Base-by-base conservation (phyloP, 2,329 filamentous ascomycete genomes). In the Talaromyces sp. region DNA sequence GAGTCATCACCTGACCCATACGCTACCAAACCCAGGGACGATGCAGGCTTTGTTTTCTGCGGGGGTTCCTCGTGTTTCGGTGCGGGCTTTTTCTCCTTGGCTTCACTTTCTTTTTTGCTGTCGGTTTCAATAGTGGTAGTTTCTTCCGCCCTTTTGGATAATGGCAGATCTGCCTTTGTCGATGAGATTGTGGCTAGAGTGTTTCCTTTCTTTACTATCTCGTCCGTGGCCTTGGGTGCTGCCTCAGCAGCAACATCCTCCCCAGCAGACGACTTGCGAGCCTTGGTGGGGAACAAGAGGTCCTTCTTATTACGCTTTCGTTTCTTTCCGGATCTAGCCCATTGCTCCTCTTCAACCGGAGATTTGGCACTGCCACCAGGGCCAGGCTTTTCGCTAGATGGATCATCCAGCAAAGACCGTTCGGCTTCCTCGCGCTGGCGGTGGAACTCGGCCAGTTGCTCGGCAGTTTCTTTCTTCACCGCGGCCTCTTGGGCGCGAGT, bases 371-470 rank as follows among this genome's bases (percentile, higher is more conserved):
- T 60, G 10, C 54, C 51, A 30, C 57, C 54, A 42, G 63, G 51
- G 23, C 57, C 57, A 2, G 65, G 58, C 30, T 75, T 70, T 34
- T 53, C 62, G 12, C 66, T 73, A 5, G 72, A 69, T n/a, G 69
- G 71, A 27, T 75, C 72, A 53, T 78, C 78, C 9, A 76, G 61
- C 9, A 78, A 68, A 65, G 76, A 79, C 66, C 81, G 81, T 70
- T 87, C 85, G 0, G 81, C 83, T 64, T 85, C 82, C 65, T 87
- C 84, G 63, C 84, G 84, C 67, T 85, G 83, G 64, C 79, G 80
- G 33, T 85, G 81, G 66, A 88, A 89, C 1, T 78, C 68, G 47
- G 86, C 84, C 10, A 89, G 73, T 68, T 85, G 82, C 65, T 86
- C 83, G 5, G 76, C 75, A 0, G 85, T 88, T 66, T 88, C 84